phyloP scores from a whole-genome alignment of 192 early-diverging fungal species.

The Pilaira anomala region DNA sequence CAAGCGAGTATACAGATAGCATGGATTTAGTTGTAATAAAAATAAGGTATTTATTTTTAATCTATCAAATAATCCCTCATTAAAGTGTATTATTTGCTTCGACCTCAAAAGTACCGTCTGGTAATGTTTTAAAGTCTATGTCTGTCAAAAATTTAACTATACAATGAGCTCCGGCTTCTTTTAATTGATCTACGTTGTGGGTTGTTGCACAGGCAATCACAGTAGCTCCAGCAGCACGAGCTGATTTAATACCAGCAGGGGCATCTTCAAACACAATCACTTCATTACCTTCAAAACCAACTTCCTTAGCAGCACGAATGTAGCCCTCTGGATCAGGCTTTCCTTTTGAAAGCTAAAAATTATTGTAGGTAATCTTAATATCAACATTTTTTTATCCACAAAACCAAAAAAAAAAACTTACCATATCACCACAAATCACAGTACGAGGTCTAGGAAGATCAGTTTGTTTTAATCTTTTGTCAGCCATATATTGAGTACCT shows the following conservation, averaged over 20 bases:
- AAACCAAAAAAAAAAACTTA: not conserved
- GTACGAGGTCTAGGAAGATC: slow-evolving; percentile 10
- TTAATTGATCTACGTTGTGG: slow-evolving; percentile 37
- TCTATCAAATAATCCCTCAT: too few species aligned
- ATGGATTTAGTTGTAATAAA: too few species aligned
- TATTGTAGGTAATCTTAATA: not conserved
- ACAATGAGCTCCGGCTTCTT: slow-evolving; percentile 39
- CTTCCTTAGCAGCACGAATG: slow-evolving; percentile 31
- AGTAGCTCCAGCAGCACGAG: slow-evolving; percentile 37
- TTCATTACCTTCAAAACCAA: slow-evolving; percentile 36
- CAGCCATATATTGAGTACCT: slow-evolving; percentile 45
- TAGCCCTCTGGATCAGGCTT: slow-evolving; percentile 35
- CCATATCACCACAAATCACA: slow-evolving; percentile 4
- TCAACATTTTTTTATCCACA: too few species aligned
- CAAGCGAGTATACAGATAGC: too few species aligned
- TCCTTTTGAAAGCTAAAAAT: slow-evolving; percentile 13
- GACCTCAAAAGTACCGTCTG: slow-evolving; percentile 40
- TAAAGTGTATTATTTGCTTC: slow-evolving; percentile 5
- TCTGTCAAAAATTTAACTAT: slow-evolving; percentile 43
- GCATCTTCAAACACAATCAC: slow-evolving; percentile 57
- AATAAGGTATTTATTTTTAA: too few species aligned
- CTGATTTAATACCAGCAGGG: slow-evolving; percentile 45
- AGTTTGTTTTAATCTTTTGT: slow-evolving; percentile 38
- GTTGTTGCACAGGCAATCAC: slow-evolving; percentile 40
- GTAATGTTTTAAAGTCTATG: slow-evolving; percentile 30